Conservation (phyloP, 306 rosid species). For the Vigna unguiculata region DNA sequence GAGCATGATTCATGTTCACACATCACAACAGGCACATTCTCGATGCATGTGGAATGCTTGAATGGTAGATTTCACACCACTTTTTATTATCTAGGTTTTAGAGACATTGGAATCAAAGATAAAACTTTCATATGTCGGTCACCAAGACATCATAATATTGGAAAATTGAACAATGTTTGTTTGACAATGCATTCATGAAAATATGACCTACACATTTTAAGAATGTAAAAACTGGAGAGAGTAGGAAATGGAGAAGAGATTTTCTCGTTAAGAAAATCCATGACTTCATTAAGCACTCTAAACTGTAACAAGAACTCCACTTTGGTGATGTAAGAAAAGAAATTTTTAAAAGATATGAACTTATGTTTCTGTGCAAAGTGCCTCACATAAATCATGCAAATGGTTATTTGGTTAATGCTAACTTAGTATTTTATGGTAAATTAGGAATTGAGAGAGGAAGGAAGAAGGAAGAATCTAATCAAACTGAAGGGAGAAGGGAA, state of each 20-base stretch:
- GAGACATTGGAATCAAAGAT: conserved; percentile 9
- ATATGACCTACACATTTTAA: not conserved
- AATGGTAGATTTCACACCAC: conserved; percentile 2
- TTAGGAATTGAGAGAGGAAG: not conserved
- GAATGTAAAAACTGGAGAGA: no score
- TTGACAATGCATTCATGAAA: not conserved
- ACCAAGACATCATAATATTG: conserved; percentile 4
- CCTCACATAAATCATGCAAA: not conserved
- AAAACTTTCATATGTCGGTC: conserved; percentile 21
- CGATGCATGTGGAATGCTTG: not conserved
- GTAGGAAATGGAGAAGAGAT: no score
- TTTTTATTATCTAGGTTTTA: conserved; percentile 16
- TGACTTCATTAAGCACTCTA: conserved; percentile 11
- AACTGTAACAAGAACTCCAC: conserved; percentile 15
- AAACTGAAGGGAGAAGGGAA: not conserved
- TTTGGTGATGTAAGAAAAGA: conserved; percentile 13
- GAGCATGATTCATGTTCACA: conserved; percentile 7
- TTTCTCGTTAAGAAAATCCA: not conserved
- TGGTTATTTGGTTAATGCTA: conserved; percentile 7
- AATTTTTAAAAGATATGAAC: not conserved
- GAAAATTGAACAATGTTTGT: not conserved
- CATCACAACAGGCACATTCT: conserved; percentile 7
- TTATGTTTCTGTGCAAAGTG: not conserved
- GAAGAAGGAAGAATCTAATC: not conserved
- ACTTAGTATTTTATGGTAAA: not conserved